Evolutionary conservation across 2,329 filamentous ascomycete species (phyloP).

Genomic region (Dactylella cylindrospora): DNA sequence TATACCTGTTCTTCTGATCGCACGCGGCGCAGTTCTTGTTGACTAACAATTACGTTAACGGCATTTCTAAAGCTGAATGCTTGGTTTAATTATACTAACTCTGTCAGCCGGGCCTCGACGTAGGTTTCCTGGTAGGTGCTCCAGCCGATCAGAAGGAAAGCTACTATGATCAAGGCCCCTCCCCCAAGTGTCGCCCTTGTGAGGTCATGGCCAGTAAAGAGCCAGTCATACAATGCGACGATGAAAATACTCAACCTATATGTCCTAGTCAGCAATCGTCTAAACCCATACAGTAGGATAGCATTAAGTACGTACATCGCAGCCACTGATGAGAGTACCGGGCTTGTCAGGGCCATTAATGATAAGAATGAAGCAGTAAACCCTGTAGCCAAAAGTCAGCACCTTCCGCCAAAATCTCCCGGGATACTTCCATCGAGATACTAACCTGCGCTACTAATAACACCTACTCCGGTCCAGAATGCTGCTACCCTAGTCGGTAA

Average conservation of each 20-base stretch:
- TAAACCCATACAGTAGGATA: neutral
- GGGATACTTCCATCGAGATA: neutral
- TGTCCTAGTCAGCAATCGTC: neutral
- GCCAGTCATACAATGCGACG: slow-evolving; percentile 34
- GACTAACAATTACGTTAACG: slow-evolving; percentile 3
- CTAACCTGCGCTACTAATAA: slow-evolving; percentile 23
- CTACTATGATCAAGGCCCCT: slow-evolving; percentile 30
- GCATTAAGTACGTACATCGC: slow-evolving; percentile 20
- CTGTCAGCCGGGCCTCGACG: neutral
- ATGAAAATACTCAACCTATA: slow-evolving; percentile 33
- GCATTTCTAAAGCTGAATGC: neutral
- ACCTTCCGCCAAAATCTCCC: neutral
- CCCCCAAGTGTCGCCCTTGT: slow-evolving; percentile 27
- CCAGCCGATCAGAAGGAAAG: slow-evolving; percentile 34
- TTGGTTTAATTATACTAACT: slow-evolving; percentile 18
- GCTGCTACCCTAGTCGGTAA: slow-evolving; percentile 12
- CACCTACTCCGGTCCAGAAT: slow-evolving; percentile 28
- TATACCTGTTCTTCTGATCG: slow-evolving; percentile 26
- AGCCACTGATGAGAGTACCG: slow-evolving; percentile 35
- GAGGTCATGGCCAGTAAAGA: slow-evolving; percentile 25
- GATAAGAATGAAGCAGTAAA: slow-evolving; percentile 33
- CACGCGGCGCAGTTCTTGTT: slow-evolving; percentile 20
- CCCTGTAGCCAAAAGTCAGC: slow-evolving; percentile 7
- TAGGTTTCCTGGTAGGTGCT: slow-evolving; percentile 40
- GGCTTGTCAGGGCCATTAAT: slow-evolving; percentile 34